Percentiles rank a stretch among this genome's conserved stretches.
Conservation (phyloP, 306 rosid species). For the Psophocarpus tetragonolobus region DNA sequence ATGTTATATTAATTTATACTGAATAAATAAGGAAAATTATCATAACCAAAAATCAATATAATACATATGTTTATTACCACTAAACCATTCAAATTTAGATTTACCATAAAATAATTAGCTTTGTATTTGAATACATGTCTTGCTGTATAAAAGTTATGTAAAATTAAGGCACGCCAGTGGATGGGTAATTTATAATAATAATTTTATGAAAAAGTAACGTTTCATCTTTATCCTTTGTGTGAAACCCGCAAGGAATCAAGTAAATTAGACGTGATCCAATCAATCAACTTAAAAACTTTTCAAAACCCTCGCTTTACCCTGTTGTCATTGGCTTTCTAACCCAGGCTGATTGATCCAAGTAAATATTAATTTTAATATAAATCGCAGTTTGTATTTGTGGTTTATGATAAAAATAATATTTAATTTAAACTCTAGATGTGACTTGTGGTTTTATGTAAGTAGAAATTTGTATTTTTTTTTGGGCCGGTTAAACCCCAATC, state of each 20-base stretch:
- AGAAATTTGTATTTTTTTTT: too few species aligned
- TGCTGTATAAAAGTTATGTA: background rate
- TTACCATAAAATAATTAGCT: background rate
- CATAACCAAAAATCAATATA: background rate
- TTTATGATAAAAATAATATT: too few species aligned
- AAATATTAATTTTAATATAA: too few species aligned
- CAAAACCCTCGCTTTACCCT: constrained; percentile 27
- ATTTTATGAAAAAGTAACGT: background rate
- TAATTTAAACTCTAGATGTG: too few species aligned
- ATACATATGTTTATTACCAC: background rate
- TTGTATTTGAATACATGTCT: background rate
- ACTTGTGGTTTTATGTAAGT: too few species aligned
- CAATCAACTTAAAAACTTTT: background rate
- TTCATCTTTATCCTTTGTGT: constrained; percentile 12
- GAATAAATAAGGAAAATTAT: background rate
- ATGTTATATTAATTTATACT: too few species aligned
- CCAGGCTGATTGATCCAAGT: too few species aligned
- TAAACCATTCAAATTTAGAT: background rate
- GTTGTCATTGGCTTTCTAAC: background rate
- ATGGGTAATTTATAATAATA: background rate
- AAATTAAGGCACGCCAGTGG: background rate
- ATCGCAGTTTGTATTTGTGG: too few species aligned
- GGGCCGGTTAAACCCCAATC: too few species aligned
- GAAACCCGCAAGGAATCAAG: constrained; percentile 33
- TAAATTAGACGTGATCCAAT: constrained; percentile 14